phyloP scores from a whole-genome alignment of 108 stramenopile species.

The Skeletonema tropicum region DNA sequence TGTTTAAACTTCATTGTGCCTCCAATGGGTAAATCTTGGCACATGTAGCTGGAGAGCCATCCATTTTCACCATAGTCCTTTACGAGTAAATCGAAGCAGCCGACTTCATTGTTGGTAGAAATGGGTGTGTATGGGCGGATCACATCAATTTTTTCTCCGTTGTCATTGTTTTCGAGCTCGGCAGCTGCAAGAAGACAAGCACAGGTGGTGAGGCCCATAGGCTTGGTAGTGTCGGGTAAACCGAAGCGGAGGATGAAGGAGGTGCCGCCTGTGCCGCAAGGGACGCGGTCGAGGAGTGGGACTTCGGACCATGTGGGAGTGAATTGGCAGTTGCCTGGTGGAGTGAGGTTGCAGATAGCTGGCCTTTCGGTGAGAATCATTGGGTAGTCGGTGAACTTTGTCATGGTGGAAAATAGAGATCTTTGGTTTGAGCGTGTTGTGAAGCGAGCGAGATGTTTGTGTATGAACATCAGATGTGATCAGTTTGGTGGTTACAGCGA shows the following conservation, averaged over 20 bases:
- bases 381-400: conserved; percentile 16
- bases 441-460: background rate
- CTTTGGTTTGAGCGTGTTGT: background rate
- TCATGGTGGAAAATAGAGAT: conserved; percentile 1
- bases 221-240: conserved; percentile 57
- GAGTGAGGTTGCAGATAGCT: conserved; percentile 48
- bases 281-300: conserved; percentile 57
- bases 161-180: conserved; percentile 48
- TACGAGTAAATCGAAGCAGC: conserved; percentile 91
- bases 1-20: conserved; percentile 80
- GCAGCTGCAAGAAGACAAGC: conserved; percentile 91
- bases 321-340: conserved; percentile 81
- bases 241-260: conserved; percentile 77
- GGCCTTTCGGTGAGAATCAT: conserved; percentile 36
- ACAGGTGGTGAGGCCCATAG: conserved; percentile 82
- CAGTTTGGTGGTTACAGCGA: too few species aligned
- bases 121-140: conserved; percentile 96
- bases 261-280: conserved; percentile 41
- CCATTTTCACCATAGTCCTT: conserved; percentile 79
- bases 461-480: background rate
- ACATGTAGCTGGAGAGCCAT: conserved; percentile 65
- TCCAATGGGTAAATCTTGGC: conserved; percentile 48
- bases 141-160: conserved; percentile 56
- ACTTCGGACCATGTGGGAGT: conserved; percentile 56
- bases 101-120: conserved; percentile 84